Conservation (phyloP, 108 stramenopile genomes). For the Conticribra weissflogii region DNA sequence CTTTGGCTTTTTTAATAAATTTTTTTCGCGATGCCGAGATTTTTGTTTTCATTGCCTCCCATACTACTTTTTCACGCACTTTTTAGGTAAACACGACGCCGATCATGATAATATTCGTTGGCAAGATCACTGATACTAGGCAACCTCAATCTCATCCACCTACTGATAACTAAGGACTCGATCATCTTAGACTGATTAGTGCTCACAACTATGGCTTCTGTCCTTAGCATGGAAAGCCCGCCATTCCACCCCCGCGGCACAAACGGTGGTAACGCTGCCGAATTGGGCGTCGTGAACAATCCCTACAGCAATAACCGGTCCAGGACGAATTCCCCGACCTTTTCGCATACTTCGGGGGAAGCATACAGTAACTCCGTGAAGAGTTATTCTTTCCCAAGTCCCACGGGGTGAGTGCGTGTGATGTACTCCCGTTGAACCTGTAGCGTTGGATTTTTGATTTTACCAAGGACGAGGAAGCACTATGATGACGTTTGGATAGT, state of each 20-base stretch:
- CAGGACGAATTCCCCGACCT: slow-evolving; percentile 7
- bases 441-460: not conserved
- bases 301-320: slow-evolving; percentile 16
- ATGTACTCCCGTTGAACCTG: not conserved
- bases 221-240: slow-evolving; percentile 37
- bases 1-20: no score
- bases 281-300: not conserved
- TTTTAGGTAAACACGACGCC: no score
- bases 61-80: no score
- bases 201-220: slow-evolving; percentile 21
- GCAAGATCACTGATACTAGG: no score
- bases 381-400: slow-evolving; percentile 33
- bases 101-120: no score
- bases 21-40: no score
- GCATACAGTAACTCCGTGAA: slow-evolving; percentile 35
- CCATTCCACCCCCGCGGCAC: slow-evolving; percentile 35
- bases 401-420: slow-evolving; percentile 24
- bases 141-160: no score
- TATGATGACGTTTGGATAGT: no score
- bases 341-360: slow-evolving; percentile 13
- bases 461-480: no score
- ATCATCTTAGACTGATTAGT: no score
- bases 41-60: no score
- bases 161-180: no score
- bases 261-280: not conserved